Evolutionary conservation across 116 monocot genomes (phyloP), one percentile per base, ranked within the genome.

Genomic region (Posidonia oceanica): DNA sequence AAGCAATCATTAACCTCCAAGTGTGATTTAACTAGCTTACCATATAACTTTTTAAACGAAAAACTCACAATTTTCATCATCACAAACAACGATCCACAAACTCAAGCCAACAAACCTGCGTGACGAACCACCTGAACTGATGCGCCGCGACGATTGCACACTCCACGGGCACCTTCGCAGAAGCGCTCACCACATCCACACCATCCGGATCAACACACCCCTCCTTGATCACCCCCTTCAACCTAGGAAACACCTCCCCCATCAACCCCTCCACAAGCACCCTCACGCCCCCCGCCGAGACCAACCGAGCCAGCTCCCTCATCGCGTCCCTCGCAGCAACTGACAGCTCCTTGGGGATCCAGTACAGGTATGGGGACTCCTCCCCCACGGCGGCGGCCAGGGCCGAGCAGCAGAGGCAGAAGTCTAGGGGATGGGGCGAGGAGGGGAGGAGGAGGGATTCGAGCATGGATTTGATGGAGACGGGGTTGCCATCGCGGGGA

Each of bases 121-220:
- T 75, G 37, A 89, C 85, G 39, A 98, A 69, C 92, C 92, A 98
- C 72, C 89, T 64, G 39, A 92, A 82, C 76, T 98, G 97, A 74
- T 87, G 84, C 20, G 79, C 87, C 29, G 97, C 89, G 4, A 98
- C 72, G 42, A 90, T 65, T 14, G 89, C 84, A 74, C 82, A 41
- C 8, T 54, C 83, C 10, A 87, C 86, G 21, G 85, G 87, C 39
- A 76, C 75, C 77, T 78, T 87, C 23, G 38, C 74, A 5, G 83
- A 77, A 16, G 68, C 76, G 16, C 74, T 72, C 12, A 70, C 72
- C 23, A 87, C 42, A 23, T 77, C 85, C 65, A 77, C 89, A 16
- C 66, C 75, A 3, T 88, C 86, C 14, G 68, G 17, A 72, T 92
- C 97, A 14, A 87, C 75, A 20, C 83, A 83, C 37, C 82, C 89